Evolutionary conservation across 345 rosid species (phyloP).

Genomic region (Aethionema arabicum): DNA sequence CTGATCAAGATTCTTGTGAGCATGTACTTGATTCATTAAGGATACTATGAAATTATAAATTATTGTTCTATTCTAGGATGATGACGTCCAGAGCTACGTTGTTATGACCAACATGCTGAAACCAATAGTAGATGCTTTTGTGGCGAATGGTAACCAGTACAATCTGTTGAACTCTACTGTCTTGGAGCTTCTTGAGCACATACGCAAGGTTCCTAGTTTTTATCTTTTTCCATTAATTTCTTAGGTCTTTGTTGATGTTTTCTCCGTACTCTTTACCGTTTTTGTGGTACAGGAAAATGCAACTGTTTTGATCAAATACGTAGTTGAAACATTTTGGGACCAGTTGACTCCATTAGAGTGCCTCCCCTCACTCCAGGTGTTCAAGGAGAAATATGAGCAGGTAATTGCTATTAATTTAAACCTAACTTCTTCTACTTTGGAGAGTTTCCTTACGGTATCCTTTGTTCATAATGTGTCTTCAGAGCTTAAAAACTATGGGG

Average conservation of each 20-base stretch:
- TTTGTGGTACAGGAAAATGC: conserved; percentile 53
- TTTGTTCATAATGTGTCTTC: conserved; percentile 38
- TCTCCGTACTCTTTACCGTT: conserved; percentile 25
- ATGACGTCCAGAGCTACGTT: conserved; percentile 64
- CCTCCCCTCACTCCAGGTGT: conserved; percentile 54
- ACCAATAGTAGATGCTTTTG: conserved; percentile 74
- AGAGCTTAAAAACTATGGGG: conserved; percentile 62
- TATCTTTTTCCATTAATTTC: conserved; percentile 15
- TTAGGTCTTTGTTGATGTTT: conserved; percentile 18
- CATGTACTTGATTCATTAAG: conserved; percentile 10
- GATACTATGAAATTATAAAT: conserved; percentile 11
- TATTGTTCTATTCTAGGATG: conserved; percentile 60
- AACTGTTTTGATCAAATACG: conserved; percentile 56
- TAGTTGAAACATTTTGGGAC: conserved; percentile 77
- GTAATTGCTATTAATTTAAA: conserved; percentile 44
- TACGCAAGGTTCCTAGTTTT: conserved; percentile 62
- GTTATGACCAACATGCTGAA: conserved; percentile 75
- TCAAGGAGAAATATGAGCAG: conserved; percentile 72
- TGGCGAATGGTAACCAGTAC: conserved; percentile 65
- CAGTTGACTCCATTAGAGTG: conserved; percentile 64
- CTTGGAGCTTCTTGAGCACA: conserved; percentile 78
- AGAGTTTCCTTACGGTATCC: conserved; percentile 3
- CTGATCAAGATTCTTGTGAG: conserved; percentile 15
- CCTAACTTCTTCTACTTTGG: conserved; percentile 17
- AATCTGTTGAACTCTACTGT: conserved; percentile 74